Evolutionary conservation across 208 protist genomes (phyloP), one percentile per base, ranked within the genome.

Genomic region (Trypanosoma avium): DNA sequence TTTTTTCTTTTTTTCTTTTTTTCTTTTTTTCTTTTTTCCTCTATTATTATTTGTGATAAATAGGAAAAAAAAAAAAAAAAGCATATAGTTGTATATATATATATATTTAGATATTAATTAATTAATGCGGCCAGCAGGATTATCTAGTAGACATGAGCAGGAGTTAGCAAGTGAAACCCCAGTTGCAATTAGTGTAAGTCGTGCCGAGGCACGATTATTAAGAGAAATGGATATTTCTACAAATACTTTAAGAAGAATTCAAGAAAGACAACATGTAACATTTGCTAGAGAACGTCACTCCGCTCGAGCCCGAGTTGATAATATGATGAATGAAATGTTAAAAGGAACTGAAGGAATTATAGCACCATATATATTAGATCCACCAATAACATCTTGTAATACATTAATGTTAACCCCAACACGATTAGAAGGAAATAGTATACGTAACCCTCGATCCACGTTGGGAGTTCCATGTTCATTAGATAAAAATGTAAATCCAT

Each of bases 121-220:
- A 7, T 19, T n/a, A 29, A 73, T 73, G 67, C 29, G 27, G 29
- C 21, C 26, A 30, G 48, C 56, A 4, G 10, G 8, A 17, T 24
- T 52, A 2, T 7, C 27, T 40, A 35, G 19, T 32, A 59, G 43
- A 42, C 77, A 81, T 56, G 77, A 82, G 48, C 46, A 29, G 26
- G 48, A 79, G 42, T 72, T 90, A 32, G 27, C 58, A 6, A 56
- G 70, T 58, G 66, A 77, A 47, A 65, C 63, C 0, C 77, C 83
- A 5, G 73, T 85, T 4, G 38, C 69, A 42, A 86, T 77, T 42
- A 67, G 73, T 32, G 69, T 82, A 49, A 46, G 61, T 19, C 63
- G 75, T 24, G 70, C 61, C 4, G 74, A 78, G 46, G 17, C 42
- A 3, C 67, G 68, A 13, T 61, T 84, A 9, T 73, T 74, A 30